These are phyloP conservation scores for Pythium brassicae DNA, from an alignment of 352 stramenopile genomes.

Conservation along the genomic window DNA sequence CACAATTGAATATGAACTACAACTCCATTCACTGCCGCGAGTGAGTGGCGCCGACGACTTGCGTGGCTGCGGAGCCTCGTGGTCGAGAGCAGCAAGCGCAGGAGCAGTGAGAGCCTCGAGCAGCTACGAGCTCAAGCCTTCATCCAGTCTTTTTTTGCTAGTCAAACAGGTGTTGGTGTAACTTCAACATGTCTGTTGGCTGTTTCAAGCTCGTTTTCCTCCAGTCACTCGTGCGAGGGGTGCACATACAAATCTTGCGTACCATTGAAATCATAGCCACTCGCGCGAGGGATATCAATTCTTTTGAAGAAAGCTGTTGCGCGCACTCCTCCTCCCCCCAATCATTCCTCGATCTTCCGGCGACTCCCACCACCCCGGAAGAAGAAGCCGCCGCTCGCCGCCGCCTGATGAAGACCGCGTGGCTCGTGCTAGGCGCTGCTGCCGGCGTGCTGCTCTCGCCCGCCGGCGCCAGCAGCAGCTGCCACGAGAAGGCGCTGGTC, in stretches of 20 bases:
- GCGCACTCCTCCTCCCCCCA: background rate
- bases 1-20: too few relatives aligned
- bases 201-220: background rate
- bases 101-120: too few relatives aligned
- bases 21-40: too few relatives aligned
- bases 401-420: conserved; percentile 9
- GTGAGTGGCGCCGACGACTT: too few relatives aligned
- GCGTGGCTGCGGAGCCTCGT: too few relatives aligned
- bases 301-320: background rate
- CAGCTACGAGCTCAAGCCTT: too few relatives aligned
- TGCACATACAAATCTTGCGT: background rate
- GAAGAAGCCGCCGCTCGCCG: too few relatives aligned
- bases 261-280: background rate
- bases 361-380: too few relatives aligned
- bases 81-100: too few relatives aligned
- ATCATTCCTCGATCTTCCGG: conserved; percentile 10
- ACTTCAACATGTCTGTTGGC: background rate
- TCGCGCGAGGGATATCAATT: background rate
- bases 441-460: background rate
- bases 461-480: conserved; percentile 1
- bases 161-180: too few relatives aligned
- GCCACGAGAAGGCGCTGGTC: conserved; percentile 16
- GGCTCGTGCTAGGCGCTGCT: conserved; percentile 6
- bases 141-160: too few relatives aligned
- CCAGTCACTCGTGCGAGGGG: background rate